Conservation (phyloP, 164 flowering plant genomes). For the Euptelea pleiosperma region DNA sequence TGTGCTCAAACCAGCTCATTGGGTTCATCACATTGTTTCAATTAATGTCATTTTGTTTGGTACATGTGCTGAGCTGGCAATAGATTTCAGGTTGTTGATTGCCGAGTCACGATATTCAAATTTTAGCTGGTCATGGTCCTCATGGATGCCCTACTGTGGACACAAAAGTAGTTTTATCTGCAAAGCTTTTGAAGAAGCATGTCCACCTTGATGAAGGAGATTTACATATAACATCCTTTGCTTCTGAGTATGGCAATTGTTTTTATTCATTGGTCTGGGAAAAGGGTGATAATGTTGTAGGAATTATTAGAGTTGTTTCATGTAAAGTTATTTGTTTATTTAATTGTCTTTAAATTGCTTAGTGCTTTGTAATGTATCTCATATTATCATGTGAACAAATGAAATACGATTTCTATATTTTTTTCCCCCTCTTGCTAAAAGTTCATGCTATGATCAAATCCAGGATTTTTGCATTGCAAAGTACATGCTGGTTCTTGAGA, state of each 20-base stretch:
- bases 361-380: neutral
- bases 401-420: neutral
- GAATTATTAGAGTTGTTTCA: neutral
- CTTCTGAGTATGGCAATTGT: neutral
- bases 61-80: slow-evolving; percentile 5
- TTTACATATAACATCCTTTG: slow-evolving; percentile 46
- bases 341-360: too few species aligned
- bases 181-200: slow-evolving; percentile 81
- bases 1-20: too few species aligned
- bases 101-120: slow-evolving; percentile 89
- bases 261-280: neutral
- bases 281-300: neutral
- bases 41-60: neutral
- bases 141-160: slow-evolving; percentile 85
- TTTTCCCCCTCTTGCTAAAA: neutral
- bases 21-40: too few species aligned
- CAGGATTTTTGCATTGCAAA: too few species aligned
- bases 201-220: slow-evolving; percentile 97
- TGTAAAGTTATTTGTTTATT: neutral
- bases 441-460: too few species aligned
- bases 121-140: slow-evolving; percentile 91
- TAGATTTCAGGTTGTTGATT: slow-evolving; percentile 76
- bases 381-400: neutral
- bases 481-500: too few species aligned
- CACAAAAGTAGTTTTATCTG: slow-evolving; percentile 73